Evolutionary conservation across 805 yeast species (phyloP).

Genomic region (Lipomyces orientalis): DNA sequence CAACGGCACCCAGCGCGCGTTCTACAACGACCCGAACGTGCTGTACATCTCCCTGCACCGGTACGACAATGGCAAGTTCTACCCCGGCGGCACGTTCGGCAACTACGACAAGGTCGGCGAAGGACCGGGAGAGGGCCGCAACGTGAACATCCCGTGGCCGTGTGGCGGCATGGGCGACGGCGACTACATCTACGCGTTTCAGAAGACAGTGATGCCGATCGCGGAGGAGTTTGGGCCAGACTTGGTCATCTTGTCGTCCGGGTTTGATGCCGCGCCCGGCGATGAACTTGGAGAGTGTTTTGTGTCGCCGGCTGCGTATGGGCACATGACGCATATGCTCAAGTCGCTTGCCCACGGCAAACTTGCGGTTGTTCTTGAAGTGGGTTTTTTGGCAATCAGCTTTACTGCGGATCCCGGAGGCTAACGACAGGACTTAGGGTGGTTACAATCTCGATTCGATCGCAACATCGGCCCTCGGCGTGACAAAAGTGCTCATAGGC

Average conservation of each 20-base stretch:
- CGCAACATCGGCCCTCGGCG: conserved; percentile 87
- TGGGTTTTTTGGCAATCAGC: conserved; percentile 48
- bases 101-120: conserved; percentile 81
- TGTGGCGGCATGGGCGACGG: conserved; percentile 91
- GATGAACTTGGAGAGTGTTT: conserved; percentile 97
- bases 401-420: neutral
- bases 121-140: conserved; percentile 77
- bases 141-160: conserved; percentile 94
- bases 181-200: conserved; percentile 91
- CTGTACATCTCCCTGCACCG: conserved; percentile 90
- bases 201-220: conserved; percentile 83
- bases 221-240: conserved; percentile 91
- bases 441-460: conserved; percentile 94
- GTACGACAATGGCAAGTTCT: conserved; percentile 87
- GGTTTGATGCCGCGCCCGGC: conserved; percentile 99
- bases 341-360: conserved; percentile 89
- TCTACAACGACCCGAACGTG: conserved; percentile 86
- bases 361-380: conserved; percentile 81
- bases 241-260: conserved; percentile 88
- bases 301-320: conserved; percentile 94
- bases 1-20: conserved; percentile 95
- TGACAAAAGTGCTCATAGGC: conserved; percentile 87
- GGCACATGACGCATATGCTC: conserved; percentile 91
- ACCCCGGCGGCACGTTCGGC: conserved; percentile 92
- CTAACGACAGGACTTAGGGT: conserved; percentile 53